Evolutionary conservation across 2,329 filamentous ascomycete species (phyloP).

Genomic region (Alternaria ethzedia): DNA sequence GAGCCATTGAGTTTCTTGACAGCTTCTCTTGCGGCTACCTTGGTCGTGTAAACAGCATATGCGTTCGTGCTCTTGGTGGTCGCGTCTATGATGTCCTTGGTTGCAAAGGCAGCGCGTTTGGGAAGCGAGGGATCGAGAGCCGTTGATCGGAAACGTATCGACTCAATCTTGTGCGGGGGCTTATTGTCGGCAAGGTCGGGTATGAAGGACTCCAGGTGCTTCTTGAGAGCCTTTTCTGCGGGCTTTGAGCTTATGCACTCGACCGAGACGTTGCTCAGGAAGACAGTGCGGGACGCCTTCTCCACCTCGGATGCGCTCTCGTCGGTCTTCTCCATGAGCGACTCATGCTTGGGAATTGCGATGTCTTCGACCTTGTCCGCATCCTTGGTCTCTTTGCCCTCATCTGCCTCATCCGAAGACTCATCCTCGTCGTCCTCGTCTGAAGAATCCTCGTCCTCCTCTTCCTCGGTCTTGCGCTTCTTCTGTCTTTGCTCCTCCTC

Average conservation of each 20-base stretch:
- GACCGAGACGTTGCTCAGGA: conserved; percentile 88
- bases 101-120: conserved; percentile 93
- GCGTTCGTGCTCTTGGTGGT: conserved; percentile 95
- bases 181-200: conserved; percentile 56
- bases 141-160: conserved; percentile 91
- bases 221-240: conserved; percentile 76
- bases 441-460: conserved; percentile 14
- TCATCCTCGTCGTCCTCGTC: conserved; percentile 22
- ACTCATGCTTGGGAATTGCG: conserved; percentile 60
- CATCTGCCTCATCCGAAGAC: conserved; percentile 33
- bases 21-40: conserved; percentile 76
- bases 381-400: conserved; percentile 38
- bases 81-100: conserved; percentile 85
- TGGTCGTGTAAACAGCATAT: conserved; percentile 85
- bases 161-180: conserved; percentile 77
- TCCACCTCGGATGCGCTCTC: conserved; percentile 68
- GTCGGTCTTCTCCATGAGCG: conserved; percentile 47
- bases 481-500: conserved; percentile 49
- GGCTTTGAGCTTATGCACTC: conserved; percentile 82
- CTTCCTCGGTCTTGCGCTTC: conserved; percentile 44
- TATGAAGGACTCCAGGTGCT: conserved; percentile 80
- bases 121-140: conserved; percentile 83
- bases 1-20: conserved; percentile 81
- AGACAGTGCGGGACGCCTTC: conserved; percentile 88
- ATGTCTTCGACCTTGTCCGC: conserved; percentile 54